phyloP scores from a whole-genome alignment of 257 asterid genomes.

The Fraxinus pennsylvanica region DNA sequence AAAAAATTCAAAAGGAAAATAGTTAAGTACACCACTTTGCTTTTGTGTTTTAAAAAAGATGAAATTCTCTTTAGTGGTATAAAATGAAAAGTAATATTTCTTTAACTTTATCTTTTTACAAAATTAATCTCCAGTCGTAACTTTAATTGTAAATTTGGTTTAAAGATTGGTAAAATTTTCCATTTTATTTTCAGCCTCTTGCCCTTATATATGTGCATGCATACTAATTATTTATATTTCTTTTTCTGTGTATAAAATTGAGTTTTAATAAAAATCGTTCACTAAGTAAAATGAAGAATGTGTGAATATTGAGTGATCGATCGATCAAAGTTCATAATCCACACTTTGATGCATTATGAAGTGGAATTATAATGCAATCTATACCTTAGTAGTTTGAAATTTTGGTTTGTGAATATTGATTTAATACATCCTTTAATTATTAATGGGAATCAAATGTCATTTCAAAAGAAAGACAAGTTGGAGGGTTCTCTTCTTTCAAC shows the following conservation, averaged over 20 bases:
- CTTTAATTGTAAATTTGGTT: too few relatives aligned
- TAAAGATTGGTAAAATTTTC: too few relatives aligned
- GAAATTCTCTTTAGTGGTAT: not conserved
- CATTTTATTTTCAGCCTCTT: too few relatives aligned
- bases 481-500: not conserved
- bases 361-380: not conserved
- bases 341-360: too few relatives aligned
- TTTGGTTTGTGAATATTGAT: not conserved
- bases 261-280: too few relatives aligned
- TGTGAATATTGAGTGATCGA: too few relatives aligned
- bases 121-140: not conserved
- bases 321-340: too few relatives aligned
- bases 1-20: not conserved
- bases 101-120: not conserved
- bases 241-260: too few relatives aligned
- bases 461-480: constrained; percentile 15
- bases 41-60: not conserved
- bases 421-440: not conserved
- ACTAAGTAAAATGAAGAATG: too few relatives aligned
- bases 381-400: too few relatives aligned
- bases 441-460: not conserved
- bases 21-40: not conserved
- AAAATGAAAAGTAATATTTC: not conserved
- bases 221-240: too few relatives aligned
- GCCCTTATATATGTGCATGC: too few relatives aligned